A percentile compares a stretch with the other conserved stretches of the same genome.
phyloP scores from a whole-genome alignment of 257 asterid genomes.

The Coffea canephora region DNA sequence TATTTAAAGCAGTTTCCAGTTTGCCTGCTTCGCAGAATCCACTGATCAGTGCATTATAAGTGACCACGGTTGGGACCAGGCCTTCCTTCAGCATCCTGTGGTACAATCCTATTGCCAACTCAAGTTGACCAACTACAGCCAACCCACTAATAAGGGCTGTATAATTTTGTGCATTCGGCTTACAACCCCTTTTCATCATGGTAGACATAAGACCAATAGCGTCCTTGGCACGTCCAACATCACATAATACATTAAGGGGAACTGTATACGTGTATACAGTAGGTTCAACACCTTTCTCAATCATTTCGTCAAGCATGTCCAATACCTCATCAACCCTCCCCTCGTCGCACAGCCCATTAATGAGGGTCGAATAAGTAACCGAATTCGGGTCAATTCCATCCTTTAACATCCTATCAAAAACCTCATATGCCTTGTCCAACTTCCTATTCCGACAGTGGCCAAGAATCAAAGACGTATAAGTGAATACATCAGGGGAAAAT shows the following conservation, averaged over 20 bases:
- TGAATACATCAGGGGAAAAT: constrained; percentile 74
- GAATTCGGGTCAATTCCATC: constrained; percentile 70
- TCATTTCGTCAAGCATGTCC: constrained; percentile 69
- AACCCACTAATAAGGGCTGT: constrained; percentile 79
- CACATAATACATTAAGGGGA: constrained; percentile 62
- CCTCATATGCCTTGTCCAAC: constrained; percentile 58
- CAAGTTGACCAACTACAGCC: constrained; percentile 52
- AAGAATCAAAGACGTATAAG: constrained; percentile 73
- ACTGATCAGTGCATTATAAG: constrained; percentile 69
- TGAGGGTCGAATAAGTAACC: constrained; percentile 63
- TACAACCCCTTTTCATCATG: constrained; percentile 63
- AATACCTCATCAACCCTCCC: constrained; percentile 72
- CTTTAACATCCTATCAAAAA: constrained; percentile 71
- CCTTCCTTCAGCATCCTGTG: constrained; percentile 74
- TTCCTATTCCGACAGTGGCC: constrained; percentile 75
- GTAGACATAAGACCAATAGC: constrained; percentile 61
- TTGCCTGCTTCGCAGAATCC: constrained; percentile 53
- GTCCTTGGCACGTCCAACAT: constrained; percentile 52
- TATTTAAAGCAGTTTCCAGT: constrained; percentile 41
- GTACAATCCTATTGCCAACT: constrained; percentile 78
- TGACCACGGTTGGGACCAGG: constrained; percentile 65
- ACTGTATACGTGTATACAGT: constrained; percentile 70
- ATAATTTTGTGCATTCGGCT: constrained; percentile 75
- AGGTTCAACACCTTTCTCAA: constrained; percentile 57
- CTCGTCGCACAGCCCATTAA: constrained; percentile 71